Base-by-base conservation (phyloP, 441 rosid species). In the Pelargonium fulgidum region DNA sequence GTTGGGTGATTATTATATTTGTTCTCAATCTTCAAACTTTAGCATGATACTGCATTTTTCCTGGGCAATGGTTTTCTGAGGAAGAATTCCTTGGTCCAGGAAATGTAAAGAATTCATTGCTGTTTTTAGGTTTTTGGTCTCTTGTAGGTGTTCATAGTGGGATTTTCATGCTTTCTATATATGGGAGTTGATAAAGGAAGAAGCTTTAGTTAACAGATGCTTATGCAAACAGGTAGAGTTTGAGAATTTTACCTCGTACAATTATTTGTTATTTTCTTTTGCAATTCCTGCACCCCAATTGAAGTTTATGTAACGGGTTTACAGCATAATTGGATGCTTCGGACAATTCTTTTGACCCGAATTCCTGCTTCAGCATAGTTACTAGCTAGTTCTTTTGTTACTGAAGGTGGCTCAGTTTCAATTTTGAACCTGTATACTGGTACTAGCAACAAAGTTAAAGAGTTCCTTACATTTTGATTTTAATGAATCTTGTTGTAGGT, bases 31-130 rank as follows among this genome's bases (percentile, higher is more conserved):
- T 54, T 54, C 24, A 54, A 54, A 20, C 61, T 16, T 54, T 54
- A 54, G 61, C 61, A 54, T 54, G 61, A 14, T 54, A 54, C 61
- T 54, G 10, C 61, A 54, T 54, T 54, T 54, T 54, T 14, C 19
- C 61, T 10, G 3, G 24, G 61, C 17, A 54, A 14, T 14, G 22
- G 19, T 54, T 14, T 16, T 14, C 61, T 20, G 22, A 54, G 61
- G 19, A 54, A 54, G 4, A 54, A 14, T 54, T 16, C 7, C 17
- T 54, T 16, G 8, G 11, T 14, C 61, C 61, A 17, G 22, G 61
- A 50, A 54, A 54, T 54, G 61, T 54, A 16, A 14, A 54, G 22
- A 54, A 4, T 54, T 16, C 61, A 54, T 54, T 54, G 19, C 19
- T 45, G 50, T 9, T 45, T 3, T 7, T 45, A 45, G 50, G 13